Conservation (phyloP, 257 asterid species). For the Paulownia fortunei region DNA sequence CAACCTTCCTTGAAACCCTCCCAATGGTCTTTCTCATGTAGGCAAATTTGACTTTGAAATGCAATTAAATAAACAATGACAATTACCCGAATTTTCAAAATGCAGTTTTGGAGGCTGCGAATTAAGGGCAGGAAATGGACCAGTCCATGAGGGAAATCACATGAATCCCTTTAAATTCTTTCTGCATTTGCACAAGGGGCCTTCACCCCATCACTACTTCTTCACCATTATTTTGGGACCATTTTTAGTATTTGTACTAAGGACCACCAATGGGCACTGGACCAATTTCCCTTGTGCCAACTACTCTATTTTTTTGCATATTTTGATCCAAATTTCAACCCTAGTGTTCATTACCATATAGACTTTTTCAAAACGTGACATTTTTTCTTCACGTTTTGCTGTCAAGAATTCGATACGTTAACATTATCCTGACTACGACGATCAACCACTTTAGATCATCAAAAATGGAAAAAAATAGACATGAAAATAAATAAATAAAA, state of each 20-base stretch:
- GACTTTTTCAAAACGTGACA: not conserved
- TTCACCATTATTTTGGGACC: slow-evolving; percentile 42
- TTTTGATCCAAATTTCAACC: not conserved
- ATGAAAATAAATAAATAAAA: not conserved
- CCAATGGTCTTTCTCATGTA: not conserved
- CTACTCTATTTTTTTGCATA: not conserved
- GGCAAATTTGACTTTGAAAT: slow-evolving; percentile 3
- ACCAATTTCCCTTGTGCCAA: slow-evolving; percentile 32
- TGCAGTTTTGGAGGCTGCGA: not conserved
- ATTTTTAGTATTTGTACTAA: not conserved
- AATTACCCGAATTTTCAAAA: not conserved
- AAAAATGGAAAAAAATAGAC: not conserved
- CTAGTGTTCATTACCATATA: not conserved
- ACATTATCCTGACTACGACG: not conserved
- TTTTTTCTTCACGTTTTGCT: not conserved
- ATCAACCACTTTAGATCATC: not conserved
- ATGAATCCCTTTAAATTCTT: slow-evolving; percentile 35
- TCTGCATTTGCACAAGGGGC: slow-evolving; percentile 9
- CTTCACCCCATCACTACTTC: not conserved
- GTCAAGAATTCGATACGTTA: too few species aligned
- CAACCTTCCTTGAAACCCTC: not conserved
- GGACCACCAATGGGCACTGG: slow-evolving; percentile 35
- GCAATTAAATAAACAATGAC: slow-evolving; percentile 2
- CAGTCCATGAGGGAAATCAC: slow-evolving; percentile 42
- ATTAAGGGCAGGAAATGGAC: slow-evolving; percentile 29